Percentiles rank a stretch among this genome's conserved stretches.
phyloP scores from a whole-genome alignment of 345 rosid genomes.

The Heritiera littoralis region DNA sequence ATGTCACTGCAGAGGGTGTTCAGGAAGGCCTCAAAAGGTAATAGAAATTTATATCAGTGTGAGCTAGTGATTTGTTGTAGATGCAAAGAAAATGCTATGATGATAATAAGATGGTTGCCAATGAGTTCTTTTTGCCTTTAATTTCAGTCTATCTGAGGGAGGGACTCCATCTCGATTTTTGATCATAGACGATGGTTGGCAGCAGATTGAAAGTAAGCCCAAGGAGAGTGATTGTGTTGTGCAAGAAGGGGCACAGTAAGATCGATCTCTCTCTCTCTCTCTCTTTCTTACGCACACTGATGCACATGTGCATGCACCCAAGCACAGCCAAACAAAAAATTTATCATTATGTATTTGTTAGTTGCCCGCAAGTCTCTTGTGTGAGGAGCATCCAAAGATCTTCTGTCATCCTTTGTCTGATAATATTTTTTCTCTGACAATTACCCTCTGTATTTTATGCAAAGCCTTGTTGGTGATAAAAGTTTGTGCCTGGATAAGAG shows the following conservation, averaged over 20 bases:
- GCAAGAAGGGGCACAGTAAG: constrained; percentile 99
- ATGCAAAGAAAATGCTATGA: background rate
- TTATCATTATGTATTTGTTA: background rate
- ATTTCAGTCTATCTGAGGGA: constrained; percentile 80
- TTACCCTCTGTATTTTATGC: background rate
- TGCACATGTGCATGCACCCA: background rate
- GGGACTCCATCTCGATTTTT: constrained; percentile 93
- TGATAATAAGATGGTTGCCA: constrained; percentile 8
- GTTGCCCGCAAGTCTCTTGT: background rate
- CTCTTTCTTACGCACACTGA: background rate
- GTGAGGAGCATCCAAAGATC: background rate
- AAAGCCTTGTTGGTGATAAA: background rate
- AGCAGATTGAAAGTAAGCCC: constrained; percentile 85
- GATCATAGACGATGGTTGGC: constrained; percentile 99
- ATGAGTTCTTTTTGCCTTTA: constrained; percentile 24
- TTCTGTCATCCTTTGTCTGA: background rate
- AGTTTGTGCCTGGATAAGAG: background rate
- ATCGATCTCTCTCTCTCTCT: constrained; percentile 24
- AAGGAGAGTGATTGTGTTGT: constrained; percentile 60
- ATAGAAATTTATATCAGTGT: constrained; percentile 17
- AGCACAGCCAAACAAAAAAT: background rate
- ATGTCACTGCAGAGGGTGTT: constrained; percentile 95
- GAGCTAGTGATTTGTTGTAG: constrained; percentile 1
- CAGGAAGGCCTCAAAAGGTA: constrained; percentile 92
- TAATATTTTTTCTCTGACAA: background rate